Base-by-base conservation (phyloP, 2,329 filamentous ascomycete species). In the Lojkania enalia region DNA sequence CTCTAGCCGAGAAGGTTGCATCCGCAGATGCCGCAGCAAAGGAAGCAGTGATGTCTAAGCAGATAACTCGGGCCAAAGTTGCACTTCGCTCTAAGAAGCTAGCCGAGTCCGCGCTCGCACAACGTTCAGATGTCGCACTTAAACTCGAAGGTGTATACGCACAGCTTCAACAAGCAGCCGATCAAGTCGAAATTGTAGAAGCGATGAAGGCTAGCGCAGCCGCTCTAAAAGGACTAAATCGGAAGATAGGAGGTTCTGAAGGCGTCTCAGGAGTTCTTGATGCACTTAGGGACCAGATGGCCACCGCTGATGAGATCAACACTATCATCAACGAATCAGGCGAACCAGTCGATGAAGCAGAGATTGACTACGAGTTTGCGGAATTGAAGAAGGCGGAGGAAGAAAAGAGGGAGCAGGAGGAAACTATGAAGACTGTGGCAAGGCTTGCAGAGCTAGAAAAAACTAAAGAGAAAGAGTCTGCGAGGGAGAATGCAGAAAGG, bases 331-430 rank as follows among this genome's bases (percentile, higher is more conserved):
- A 84, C 40, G 89, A 94, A 54, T 58, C 61, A 3, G 59, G 59
- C 12, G 44, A 58, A 35, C 52, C 55, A 4, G 61, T 95, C 21
- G 89, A 96, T 66, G 91, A 96, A 62, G 78, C 64, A 15, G 91
- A 95, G 66, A 82, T 97, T 43, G 90, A 96, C 56, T 87, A 92
- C 48, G 92, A 96, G 73, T 78, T 97, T 35, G 86, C 87, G 55
- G 84, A 78, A 3, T 74, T 99, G 73, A 84, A 91, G 70, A 74
- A 66, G 23, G 67, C 55, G 2, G 90, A 95, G 65, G 87, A 87
- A 66, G 82, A 96, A 54, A 88, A 92, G 64, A 83, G 87, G 49
- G 77, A 95, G 73, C 82, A 86, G 62, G 71, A 67, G 15, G 77
- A 82, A 53, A 80, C 83, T 56, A 71, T 63, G 52, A 74, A 74